phyloP scores from a whole-genome alignment of 768 basidiomycete species.

The Collybia mongolica region DNA sequence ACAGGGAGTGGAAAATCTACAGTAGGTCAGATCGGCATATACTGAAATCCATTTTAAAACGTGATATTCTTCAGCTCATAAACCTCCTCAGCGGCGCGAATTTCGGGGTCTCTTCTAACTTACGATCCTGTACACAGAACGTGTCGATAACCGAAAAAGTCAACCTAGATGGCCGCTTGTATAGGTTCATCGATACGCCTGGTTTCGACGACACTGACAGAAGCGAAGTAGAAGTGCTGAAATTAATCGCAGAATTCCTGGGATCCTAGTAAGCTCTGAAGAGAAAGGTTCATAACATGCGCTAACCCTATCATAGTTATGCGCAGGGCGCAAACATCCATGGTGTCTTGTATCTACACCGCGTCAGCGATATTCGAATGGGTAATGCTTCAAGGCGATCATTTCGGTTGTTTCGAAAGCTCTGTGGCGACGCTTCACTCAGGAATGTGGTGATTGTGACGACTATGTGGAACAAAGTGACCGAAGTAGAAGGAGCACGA shows the following conservation, averaged over 20 bases:
- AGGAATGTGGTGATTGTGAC: constrained; percentile 31
- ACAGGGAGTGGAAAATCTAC: constrained; percentile 1
- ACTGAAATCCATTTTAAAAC: too few species aligned
- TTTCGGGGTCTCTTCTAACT: not conserved
- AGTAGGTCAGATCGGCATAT: not conserved
- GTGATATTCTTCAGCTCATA: not conserved
- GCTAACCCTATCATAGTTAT: not conserved
- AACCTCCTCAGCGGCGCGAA: constrained; percentile 1
- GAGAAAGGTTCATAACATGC: not conserved
- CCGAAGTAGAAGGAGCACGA: not conserved
- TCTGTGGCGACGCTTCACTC: constrained; percentile 30
- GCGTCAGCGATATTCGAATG: constrained; percentile 32
- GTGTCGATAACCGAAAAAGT: not conserved
- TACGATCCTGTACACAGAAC: not conserved
- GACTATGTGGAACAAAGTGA: constrained; percentile 33
- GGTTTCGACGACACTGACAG: not conserved
- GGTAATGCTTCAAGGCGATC: constrained; percentile 8
- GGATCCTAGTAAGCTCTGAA: not conserved
- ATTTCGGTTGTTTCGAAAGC: constrained; percentile 27
- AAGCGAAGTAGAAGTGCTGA: not conserved
- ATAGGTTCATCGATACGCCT: constrained; percentile 1
- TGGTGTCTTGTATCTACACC: constrained; percentile 40
- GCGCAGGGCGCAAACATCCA: constrained; percentile 7
- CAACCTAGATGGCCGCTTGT: not conserved
- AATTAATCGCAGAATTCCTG: not conserved